Percentiles rank a stretch among this genome's conserved stretches.
phyloP scores from a whole-genome alignment of 768 basidiomycete genomes.

The Cytidiella melzeri region DNA sequence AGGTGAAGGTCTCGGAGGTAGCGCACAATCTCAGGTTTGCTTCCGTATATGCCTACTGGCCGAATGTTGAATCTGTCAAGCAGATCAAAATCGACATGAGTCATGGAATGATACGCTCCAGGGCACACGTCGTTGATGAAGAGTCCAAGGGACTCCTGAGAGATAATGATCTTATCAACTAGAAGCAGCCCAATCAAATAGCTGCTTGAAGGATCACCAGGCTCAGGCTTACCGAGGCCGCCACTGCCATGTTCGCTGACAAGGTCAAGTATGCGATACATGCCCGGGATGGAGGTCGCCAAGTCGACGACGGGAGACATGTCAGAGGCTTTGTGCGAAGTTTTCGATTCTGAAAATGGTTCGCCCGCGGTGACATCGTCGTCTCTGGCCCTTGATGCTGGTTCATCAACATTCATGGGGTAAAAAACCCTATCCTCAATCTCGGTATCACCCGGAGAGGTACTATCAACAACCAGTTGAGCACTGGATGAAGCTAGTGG shows the following conservation, averaged over 20 bases:
- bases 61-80: conserved; percentile 41
- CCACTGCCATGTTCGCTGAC: conserved; percentile 45
- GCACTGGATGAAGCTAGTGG: no score
- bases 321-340: no score
- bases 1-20: conserved; percentile 34
- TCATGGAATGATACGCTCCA: conserved; percentile 47
- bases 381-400: no score
- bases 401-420: no score
- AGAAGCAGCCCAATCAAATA: background rate
- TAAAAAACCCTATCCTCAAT: no score
- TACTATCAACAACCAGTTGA: no score
- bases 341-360: no score
- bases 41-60: conserved; percentile 55
- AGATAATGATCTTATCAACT: conserved; percentile 63
- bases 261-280: conserved; percentile 50
- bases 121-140: conserved; percentile 46
- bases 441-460: no score
- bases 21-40: conserved; percentile 41
- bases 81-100: conserved; percentile 48
- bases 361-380: no score
- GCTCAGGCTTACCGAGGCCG: conserved; percentile 38
- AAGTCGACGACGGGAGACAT: no score
- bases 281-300: conserved; percentile 29
- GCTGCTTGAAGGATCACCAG: background rate
- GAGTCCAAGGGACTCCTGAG: conserved; percentile 39